phyloP scores from a whole-genome alignment of 2,329 filamentous ascomycete genomes.

The Talaromyces pinophilus region DNA sequence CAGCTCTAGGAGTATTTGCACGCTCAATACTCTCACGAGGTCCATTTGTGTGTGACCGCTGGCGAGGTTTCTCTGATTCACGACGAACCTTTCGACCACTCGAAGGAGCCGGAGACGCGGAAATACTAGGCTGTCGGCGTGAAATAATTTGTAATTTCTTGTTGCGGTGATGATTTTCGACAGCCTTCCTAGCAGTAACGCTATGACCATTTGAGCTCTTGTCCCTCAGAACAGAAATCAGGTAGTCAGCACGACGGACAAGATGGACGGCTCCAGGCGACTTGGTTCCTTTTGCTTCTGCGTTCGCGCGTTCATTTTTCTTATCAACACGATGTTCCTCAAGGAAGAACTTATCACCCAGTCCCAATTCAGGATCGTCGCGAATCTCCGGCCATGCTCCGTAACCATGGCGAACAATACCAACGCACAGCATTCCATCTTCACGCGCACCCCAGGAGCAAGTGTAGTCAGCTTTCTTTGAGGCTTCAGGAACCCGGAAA shows the following conservation, averaged over 20 bases:
- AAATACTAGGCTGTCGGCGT: slow-evolving; percentile 42
- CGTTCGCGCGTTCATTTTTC: slow-evolving; percentile 80
- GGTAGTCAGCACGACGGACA: slow-evolving; percentile 89
- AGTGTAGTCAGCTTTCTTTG: slow-evolving; percentile 86
- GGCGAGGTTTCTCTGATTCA: slow-evolving; percentile 45
- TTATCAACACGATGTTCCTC: slow-evolving; percentile 98
- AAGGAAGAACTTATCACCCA: slow-evolving; percentile 89
- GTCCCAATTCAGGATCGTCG: slow-evolving; percentile 81
- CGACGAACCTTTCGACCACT: slow-evolving; percentile 44
- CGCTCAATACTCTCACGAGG: slow-evolving; percentile 47
- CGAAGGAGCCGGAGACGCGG: slow-evolving; percentile 49
- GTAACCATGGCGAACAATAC: slow-evolving; percentile 90
- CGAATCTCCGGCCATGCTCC: slow-evolving; percentile 94
- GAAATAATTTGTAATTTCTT: slow-evolving; percentile 61
- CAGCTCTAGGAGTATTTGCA: slow-evolving; percentile 44
- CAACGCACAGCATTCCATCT: slow-evolving; percentile 94
- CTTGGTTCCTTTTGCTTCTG: slow-evolving; percentile 61
- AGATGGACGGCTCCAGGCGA: slow-evolving; percentile 97
- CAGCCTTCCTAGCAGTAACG: slow-evolving; percentile 67
- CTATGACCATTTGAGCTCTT: slow-evolving; percentile 73
- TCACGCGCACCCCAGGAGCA: slow-evolving; percentile 91
- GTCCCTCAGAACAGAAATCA: slow-evolving; percentile 91
- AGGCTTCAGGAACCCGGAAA: slow-evolving; percentile 87
- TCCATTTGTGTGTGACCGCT: slow-evolving; percentile 44
- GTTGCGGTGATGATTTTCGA: slow-evolving; percentile 92